Base-by-base conservation (phyloP, 2,329 filamentous ascomycete genomes). In the Setomelanomma holmii region DNA sequence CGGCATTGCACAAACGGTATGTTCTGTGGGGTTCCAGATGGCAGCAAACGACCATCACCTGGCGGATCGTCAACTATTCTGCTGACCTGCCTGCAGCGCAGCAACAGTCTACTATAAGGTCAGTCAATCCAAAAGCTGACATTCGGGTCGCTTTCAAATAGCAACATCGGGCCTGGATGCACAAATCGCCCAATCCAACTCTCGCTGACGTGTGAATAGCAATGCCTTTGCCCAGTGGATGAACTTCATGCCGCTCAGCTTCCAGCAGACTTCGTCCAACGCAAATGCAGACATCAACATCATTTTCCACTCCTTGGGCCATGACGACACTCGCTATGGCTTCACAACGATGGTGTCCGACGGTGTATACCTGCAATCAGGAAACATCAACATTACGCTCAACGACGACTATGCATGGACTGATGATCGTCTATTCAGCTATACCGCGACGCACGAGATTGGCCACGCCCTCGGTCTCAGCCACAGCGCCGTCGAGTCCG, bases 21-120 rank as follows among this genome's bases (percentile, higher is more conserved):
- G 63, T 68, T 17, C 45, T 69, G 2, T 69, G 65, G 66, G 68
- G 66, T 11, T 55, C 66, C 5, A 69, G 66, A 30, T 69, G 68
- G 68, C 53, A 64, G 23, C 61, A 65, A 38, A 57, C 60, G 8
- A 46, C 60, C 2, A 40, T 71, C 24, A 69, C 66, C 0, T 71
- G 68, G 54, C 60, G 58, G 11, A 66, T 69, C 39, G 38, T 62
- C 20, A 69, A 60, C 45, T 69, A 63, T 23, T 64, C 68, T 4
- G 44, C 40, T 19, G 67, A 69, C 36, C 19, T 68, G n/a, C 35
- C 63, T 27, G 27, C 40, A 17, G 53, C 51, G 16, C 52, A 46
- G 22, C 67, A 68, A 44, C 55, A 57, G 40, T 48, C 53, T 10
- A 61, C 63, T 22, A 30, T 71, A 17, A 68, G 62, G 66, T 67